Conservation (phyloP, 2,329 filamentous ascomycete genomes). For the Chrysosporium queenslandicum region DNA sequence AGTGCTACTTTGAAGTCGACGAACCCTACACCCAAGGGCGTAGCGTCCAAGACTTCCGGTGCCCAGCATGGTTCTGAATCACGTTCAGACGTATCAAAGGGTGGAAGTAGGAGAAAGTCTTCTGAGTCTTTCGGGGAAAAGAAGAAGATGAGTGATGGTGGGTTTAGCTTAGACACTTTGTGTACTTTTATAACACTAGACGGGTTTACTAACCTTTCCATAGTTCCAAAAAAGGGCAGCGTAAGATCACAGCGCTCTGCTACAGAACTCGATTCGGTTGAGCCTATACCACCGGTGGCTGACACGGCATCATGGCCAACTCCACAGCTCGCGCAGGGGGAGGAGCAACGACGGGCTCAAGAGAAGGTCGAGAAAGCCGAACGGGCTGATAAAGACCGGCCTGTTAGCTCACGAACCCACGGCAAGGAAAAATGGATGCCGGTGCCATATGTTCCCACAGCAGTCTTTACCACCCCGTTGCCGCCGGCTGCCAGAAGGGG, state of each 20-base stretch:
- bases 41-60: conserved; percentile 21
- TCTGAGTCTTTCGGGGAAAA: conserved; percentile 23
- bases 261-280: conserved; percentile 14
- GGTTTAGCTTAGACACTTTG: not conserved
- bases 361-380: conserved; percentile 51
- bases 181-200: not conserved
- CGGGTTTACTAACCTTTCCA: conserved; percentile 1
- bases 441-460: conserved; percentile 71
- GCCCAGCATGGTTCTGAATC: conserved; percentile 23
- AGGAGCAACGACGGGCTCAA: conserved; percentile 62
- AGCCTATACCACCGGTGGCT: conserved; percentile 53
- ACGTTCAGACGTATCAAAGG: conserved; percentile 35
- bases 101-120: conserved; percentile 32
- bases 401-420: conserved; percentile 44
- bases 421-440: conserved; percentile 78
- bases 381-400: conserved; percentile 51
- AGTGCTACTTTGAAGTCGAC: conserved; percentile 23
- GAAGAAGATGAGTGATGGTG: conserved; percentile 29
- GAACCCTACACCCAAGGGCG: conserved; percentile 23
- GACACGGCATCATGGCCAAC: conserved; percentile 85
- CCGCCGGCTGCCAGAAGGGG: conserved; percentile 43
- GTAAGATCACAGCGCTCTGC: conserved; percentile 16
- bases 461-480: conserved; percentile 76
- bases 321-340: conserved; percentile 65
- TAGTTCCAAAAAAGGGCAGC: conserved; percentile 20